Conservation (phyloP, 345 rosid genomes). For the Aegle marmelos region DNA sequence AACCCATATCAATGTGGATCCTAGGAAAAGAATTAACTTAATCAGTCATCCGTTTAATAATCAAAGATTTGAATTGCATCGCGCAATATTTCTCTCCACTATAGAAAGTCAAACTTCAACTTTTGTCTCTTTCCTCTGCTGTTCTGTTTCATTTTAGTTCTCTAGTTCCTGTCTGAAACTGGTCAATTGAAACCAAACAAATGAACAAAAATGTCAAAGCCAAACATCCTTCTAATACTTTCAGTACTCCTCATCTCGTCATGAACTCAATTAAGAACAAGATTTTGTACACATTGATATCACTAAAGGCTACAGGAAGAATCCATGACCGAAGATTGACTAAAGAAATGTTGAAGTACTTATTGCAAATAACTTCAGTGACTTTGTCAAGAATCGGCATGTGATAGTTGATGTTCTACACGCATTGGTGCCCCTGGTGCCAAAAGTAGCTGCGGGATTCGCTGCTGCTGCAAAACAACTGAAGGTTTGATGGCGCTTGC, state of each 20-base stretch:
- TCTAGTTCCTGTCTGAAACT: background rate
- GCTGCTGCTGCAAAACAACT: slow-evolving; percentile 44
- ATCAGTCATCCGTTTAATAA: too few relatives aligned
- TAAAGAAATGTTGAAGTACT: background rate
- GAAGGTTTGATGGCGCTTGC: slow-evolving; percentile 44
- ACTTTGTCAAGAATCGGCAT: background rate
- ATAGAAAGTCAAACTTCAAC: background rate
- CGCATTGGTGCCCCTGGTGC: slow-evolving; percentile 46
- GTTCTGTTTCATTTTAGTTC: background rate
- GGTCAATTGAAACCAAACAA: background rate
- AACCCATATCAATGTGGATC: background rate
- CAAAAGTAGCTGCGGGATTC: slow-evolving; percentile 34
- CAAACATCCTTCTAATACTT: slow-evolving; percentile 19
- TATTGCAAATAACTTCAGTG: background rate
- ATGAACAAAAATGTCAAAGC: background rate
- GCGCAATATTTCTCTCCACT: background rate
- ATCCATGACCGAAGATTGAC: background rate
- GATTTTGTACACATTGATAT: background rate
- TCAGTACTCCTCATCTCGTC: slow-evolving; percentile 8
- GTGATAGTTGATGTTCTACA: slow-evolving; percentile 28
- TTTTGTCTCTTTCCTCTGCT: background rate
- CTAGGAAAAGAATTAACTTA: background rate
- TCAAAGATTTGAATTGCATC: background rate
- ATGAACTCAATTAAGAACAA: background rate
- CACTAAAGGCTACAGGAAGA: background rate